Base-by-base conservation (phyloP, 345 rosid genomes). In the Jatropha curcas region DNA sequence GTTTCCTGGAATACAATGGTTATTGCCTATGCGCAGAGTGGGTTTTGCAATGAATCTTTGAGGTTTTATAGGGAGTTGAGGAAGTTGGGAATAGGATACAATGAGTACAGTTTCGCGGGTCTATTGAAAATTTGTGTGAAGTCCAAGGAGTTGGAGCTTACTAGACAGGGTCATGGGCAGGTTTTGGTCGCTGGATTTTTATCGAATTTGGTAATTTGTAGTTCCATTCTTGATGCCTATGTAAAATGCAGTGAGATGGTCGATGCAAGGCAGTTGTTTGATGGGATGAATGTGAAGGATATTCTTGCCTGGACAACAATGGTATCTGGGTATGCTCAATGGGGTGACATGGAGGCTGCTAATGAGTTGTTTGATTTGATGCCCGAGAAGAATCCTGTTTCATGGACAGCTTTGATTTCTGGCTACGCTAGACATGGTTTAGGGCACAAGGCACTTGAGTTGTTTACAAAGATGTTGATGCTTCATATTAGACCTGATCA, bases 1-100 rank as follows among this genome's bases (percentile, higher is more conserved):
- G 87, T 89, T 24, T 89, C 95, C 1, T 91, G 93, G 97, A 93
- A 93, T 59, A 88, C 91, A 0, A 89, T 93, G 96, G 85, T 91
- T 37, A 69, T 93, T 30, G 94, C 87, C 39, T 83, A 85, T 56
- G 93, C 92, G 0, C 72, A 79, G 63, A 72, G 71, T 12, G 89
- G 96, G 72, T 39, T 60, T 58, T 70, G 59, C 5, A 65, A 31
- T 2, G 87, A 86, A 66, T 89, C 89, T 2, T 24, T 84, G 37
- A 80, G 71, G 81, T 79, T 85, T 74, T 93, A 79, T 74, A 85
- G 66, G 81, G 88, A 82, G 80, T 70, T 93, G 50, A 89, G 88
- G 76, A 76, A 76, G 65, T 79, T 70, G 37, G 84, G 83, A 22
- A 81, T 88, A 67, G 86, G 82, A 68, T 85, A 46, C 75, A 91